These are phyloP conservation scores for Saccharomycopsis oosterbeekiorum DNA, from an alignment of 805 yeast species.

Conservation along the genomic window DNA sequence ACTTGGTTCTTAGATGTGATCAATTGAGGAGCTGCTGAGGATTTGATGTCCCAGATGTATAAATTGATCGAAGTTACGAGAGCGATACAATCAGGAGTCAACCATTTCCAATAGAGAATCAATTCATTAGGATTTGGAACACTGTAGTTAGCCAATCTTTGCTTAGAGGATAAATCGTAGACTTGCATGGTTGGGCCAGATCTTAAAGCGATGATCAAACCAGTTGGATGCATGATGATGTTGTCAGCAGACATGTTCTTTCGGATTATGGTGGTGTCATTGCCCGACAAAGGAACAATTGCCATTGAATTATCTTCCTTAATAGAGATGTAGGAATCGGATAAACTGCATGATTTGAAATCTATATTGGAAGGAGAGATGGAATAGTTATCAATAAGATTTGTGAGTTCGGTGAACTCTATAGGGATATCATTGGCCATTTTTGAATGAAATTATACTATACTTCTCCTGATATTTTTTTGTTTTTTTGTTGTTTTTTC, in stretches of 20 bases:
- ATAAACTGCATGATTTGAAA: slow-evolving; percentile 87
- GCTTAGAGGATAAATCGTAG: slow-evolving; percentile 79
- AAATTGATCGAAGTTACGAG: slow-evolving; percentile 70
- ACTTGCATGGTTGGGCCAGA: slow-evolving; percentile 97
- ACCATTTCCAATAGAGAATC: slow-evolving; percentile 94
- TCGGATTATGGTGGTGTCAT: slow-evolving; percentile 51
- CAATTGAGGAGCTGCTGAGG: slow-evolving; percentile 69
- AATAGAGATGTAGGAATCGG: slow-evolving; percentile 72
- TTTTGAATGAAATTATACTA: not conserved
- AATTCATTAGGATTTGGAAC: slow-evolving; percentile 54
- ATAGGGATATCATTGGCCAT: slow-evolving; percentile 66
- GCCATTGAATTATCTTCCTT: slow-evolving; percentile 81
- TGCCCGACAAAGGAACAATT: slow-evolving; percentile 73
- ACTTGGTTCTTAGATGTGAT: slow-evolving; percentile 78
- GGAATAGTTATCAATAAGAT: slow-evolving; percentile 36
- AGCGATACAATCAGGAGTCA: slow-evolving; percentile 62
- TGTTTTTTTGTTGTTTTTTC: not conserved
- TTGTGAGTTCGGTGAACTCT: slow-evolving; percentile 91
- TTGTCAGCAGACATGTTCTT: slow-evolving; percentile 96
- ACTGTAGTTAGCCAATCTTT: slow-evolving; percentile 79
- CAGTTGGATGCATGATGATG: slow-evolving; percentile 91
- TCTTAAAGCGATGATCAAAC: slow-evolving; percentile 81
- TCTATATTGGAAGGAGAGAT: slow-evolving; percentile 78
- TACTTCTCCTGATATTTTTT: not conserved
- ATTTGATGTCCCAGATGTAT: slow-evolving; percentile 73